These are phyloP conservation scores for Oenanthe javanica DNA, from an alignment of 140 eudicot genomes.

Conservation along the genomic window DNA sequence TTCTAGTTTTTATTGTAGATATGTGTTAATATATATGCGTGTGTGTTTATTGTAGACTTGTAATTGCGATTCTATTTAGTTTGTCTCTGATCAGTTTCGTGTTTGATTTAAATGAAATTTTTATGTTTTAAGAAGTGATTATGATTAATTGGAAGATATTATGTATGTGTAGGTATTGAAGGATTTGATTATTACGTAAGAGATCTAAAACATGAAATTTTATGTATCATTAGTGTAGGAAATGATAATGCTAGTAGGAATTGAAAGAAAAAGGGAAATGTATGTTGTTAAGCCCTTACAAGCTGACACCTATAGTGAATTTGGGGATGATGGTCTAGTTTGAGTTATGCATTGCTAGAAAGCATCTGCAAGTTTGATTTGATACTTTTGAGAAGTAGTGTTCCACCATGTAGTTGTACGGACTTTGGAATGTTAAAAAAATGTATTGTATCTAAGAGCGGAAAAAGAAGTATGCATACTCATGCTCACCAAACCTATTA, in stretches of 20 bases:
- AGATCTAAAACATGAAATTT: no score
- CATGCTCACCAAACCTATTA: neutral
- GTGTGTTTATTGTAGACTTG: neutral
- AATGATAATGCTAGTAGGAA: neutral
- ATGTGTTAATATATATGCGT: neutral
- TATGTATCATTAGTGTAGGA: neutral
- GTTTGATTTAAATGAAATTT: neutral
- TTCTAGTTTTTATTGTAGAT: neutral
- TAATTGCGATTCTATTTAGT: no score
- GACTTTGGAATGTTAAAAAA: neutral
- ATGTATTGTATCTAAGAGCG: neutral
- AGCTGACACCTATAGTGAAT: neutral
- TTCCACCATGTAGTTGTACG: neutral
- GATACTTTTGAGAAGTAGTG: neutral
- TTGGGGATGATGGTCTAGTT: neutral
- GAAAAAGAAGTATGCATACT: neutral
- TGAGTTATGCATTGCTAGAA: neutral
- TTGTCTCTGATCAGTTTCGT: no score
- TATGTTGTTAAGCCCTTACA: neutral
- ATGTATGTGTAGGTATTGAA: neutral
- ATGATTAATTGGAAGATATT: neutral
- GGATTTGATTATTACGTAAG: no score
- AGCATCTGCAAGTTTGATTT: neutral
- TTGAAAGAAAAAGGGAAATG: neutral
- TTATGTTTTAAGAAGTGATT: neutral